phyloP scores from a whole-genome alignment of 768 basidiomycete genomes.

The Baorangia bicolor region DNA sequence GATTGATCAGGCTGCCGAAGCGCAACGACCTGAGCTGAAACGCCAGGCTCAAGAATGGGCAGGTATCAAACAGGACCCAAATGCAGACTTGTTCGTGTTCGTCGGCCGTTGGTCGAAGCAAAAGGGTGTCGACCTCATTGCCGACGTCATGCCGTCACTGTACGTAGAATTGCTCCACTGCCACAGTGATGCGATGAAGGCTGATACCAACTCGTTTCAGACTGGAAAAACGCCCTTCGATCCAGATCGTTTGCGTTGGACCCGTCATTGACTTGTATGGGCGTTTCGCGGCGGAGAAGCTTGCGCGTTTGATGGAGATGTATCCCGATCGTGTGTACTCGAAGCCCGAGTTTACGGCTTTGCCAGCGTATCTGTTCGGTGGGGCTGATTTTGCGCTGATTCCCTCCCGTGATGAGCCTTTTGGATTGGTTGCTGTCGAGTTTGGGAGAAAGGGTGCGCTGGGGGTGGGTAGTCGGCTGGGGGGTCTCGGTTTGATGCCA shows the following conservation, averaged over 20 bases:
- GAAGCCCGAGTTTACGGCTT: slow-evolving; percentile 94
- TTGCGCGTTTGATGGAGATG: slow-evolving; percentile 90
- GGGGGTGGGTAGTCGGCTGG: slow-evolving; percentile 91
- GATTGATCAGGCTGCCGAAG: slow-evolving; percentile 79
- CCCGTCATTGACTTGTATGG: slow-evolving; percentile 96
- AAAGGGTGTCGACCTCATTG: slow-evolving; percentile 96
- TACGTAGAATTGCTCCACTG: slow-evolving; percentile 37
- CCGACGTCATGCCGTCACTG: slow-evolving; percentile 91
- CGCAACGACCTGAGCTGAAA: slow-evolving; percentile 85
- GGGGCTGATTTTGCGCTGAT: slow-evolving; percentile 96
- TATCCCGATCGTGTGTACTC: slow-evolving; percentile 93
- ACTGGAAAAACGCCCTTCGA: slow-evolving; percentile 79
- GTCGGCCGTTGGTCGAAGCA: slow-evolving; percentile 99
- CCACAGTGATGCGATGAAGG: not conserved
- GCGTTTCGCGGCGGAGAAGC: slow-evolving; percentile 92
- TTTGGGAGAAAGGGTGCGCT: slow-evolving; percentile 96
- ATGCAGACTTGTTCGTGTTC: slow-evolving; percentile 91
- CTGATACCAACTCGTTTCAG: slow-evolving; percentile 36
- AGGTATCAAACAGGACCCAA: slow-evolving; percentile 85
- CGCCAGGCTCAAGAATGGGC: slow-evolving; percentile 96
- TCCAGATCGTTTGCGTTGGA: slow-evolving; percentile 87
- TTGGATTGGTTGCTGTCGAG: slow-evolving; percentile 94
- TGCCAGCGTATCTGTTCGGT: slow-evolving; percentile 91
- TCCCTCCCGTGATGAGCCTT: slow-evolving; percentile 94
- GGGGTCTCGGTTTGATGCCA: slow-evolving; percentile 95